Evolutionary conservation across 2,329 filamentous ascomycete species (phyloP), one percentile per base, ranked within the genome.

Genomic region (Pseudocercospora musae): DNA sequence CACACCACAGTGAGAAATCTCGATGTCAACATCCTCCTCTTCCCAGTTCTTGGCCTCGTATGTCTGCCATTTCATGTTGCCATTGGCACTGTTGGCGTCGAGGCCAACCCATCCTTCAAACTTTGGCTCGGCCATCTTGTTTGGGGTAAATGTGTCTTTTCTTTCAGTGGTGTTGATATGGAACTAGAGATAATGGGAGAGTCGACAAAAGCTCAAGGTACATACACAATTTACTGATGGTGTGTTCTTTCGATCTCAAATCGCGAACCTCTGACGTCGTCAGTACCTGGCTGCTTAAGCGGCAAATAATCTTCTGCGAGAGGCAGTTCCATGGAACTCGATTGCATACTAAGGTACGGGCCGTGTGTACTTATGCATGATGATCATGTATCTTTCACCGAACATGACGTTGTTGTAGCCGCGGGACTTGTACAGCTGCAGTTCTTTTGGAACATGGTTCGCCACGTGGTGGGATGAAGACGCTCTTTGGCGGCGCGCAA

Each of bases 71-170:
- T 40, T n/a, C 37, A 40, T 40, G 2, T 40, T 40, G 13, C 37
- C 37, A 3, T 40, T 40, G 37, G 80, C 81, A 18, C 37, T 18
- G 37, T 6, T 5, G 37, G 37, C 37, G 15, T 40, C 37, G 15
- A n/a, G 15, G 37, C 37, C 37, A 18, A 40, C 15, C 37, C 37
- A 40, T 40, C 37, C 37, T 7, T 40, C 37, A 15, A 40, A 40
- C 18, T 18, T 40, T 72, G 81, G 80, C 66, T 80, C 76, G 31
- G 25, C 27, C 44, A 49, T 49, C 9, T 5, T 29, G 27, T 8
- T 29, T 29, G 2, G 9, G 8, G 4, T 1, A 44, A 18, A 44
- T 44, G 13, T 44, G 40, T 15, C 18, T n/a, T 44, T 42, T 4
- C 2, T 2, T 44, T n/a, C 5, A 18, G 15, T 5, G 18, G 6